Evolutionary conservation across 352 stramenopile species (phyloP).

Genomic region (Pythium brachiatum): DNA sequence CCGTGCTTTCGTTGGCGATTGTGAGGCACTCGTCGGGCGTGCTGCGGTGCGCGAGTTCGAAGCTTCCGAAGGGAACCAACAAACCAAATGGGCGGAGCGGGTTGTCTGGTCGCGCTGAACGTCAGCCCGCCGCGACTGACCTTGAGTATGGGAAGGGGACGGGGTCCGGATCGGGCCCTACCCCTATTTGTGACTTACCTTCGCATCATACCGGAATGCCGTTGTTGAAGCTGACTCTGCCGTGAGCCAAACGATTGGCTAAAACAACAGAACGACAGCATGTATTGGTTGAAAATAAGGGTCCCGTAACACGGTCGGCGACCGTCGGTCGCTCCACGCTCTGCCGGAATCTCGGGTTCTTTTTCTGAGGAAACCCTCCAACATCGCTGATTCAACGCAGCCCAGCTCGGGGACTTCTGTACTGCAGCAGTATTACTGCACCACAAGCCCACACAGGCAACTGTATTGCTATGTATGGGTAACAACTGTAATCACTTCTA

Average conservation of each 20-base stretch:
- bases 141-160: constrained; percentile 1
- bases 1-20: constrained; percentile 2
- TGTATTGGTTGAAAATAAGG: too few relatives aligned
- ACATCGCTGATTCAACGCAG: too few relatives aligned
- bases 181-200: constrained; percentile 2
- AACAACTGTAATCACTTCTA: too few relatives aligned
- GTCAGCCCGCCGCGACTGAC: not conserved
- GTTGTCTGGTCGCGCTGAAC: constrained; percentile 21
- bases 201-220: not conserved
- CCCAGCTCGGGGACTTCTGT: too few relatives aligned
- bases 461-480: too few relatives aligned
- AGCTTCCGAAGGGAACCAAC: constrained; percentile 4
- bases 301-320: too few relatives aligned
- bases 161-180: not conserved
- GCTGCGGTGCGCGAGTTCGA: not conserved
- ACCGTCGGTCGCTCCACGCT: too few relatives aligned
- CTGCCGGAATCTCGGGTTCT: too few relatives aligned
- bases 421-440: too few relatives aligned
- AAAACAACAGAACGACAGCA: too few relatives aligned
- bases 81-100: not conserved
- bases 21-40: not conserved
- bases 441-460: too few relatives aligned
- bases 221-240: constrained; percentile 8
- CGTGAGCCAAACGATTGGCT: not conserved
- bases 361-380: too few relatives aligned